Evolutionary conservation across 1,284 basidiomycete species (phyloP), one percentile per base, ranked within the genome.

Genomic region (Coniferiporia sulphurascens): DNA sequence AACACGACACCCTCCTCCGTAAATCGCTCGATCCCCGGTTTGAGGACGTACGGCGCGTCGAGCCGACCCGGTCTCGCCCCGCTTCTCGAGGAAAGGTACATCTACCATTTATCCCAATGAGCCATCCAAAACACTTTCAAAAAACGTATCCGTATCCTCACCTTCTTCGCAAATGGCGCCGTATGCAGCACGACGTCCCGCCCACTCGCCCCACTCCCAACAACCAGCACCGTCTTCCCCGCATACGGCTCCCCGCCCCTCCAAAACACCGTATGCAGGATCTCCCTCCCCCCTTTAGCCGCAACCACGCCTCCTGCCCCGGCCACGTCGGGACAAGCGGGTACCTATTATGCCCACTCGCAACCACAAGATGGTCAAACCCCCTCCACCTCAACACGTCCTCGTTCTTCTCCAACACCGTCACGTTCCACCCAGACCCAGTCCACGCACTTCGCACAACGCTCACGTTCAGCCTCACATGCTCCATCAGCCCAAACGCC

Each of bases 221-320:
- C 77, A 10, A 84, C 74, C 5, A 85, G 64, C 0, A 84, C 77
- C 0, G 71, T 75, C 43, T 67, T 73, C 19, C 74, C 74, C 21
- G 63, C 60, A 64, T 78, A 84, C 7, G 65, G 69, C 48, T 78
- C 70, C 3, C 82, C 79, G 15, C 73, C 66, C 35, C 82, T 77
- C 65, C 82, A 84, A 67, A 76, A 84, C n/a, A 83, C 72, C 2
- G 81, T 79, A 66, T 84, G 82, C 19, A 79, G 41, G 2, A 83
- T 74, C 62, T 77, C 72, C 21, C 76, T 70, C 70, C 71, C 3
- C 62, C 38, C 3, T 65, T 66, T 36, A 66, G 68, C 12, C 64
- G 66, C 12, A 82, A 64, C 83, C 83, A 84, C 3, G 71, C 71
- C 3, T 78, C 73, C 52, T 78, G 74, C 0, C 82, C 82, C 12